These are phyloP conservation scores for Alternaria postmessia DNA, from an alignment of 2,329 filamentous ascomycete genomes.

Conservation along the genomic window DNA sequence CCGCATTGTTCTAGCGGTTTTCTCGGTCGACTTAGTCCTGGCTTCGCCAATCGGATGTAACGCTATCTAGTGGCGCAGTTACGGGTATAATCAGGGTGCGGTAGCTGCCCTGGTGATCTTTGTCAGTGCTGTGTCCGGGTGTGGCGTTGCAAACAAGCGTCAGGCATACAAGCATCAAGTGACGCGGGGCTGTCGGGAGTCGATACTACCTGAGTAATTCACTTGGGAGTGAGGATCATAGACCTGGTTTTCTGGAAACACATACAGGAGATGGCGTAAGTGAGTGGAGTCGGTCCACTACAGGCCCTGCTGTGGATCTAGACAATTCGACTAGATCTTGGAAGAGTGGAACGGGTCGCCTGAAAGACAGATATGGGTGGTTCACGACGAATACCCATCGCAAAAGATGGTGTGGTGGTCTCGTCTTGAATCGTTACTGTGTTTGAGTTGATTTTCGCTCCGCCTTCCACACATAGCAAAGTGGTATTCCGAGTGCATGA, in stretches of 20 bases:
- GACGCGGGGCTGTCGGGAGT: background rate
- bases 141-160: background rate
- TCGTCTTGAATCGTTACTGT: no score
- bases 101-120: background rate
- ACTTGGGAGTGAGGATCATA: background rate
- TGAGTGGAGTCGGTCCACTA: background rate
- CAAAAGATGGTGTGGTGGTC: no score
- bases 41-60: background rate
- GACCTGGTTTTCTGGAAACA: background rate
- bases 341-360: background rate
- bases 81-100: background rate
- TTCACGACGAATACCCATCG: background rate
- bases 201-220: background rate
- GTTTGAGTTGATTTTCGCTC: no score
- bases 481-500: no score
- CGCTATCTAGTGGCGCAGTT: background rate
- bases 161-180: background rate
- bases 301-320: background rate
- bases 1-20: background rate
- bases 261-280: background rate
- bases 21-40: background rate
- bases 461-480: no score
- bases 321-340: background rate
- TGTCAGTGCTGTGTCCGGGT: background rate
- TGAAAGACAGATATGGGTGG: background rate